A percentile compares a stretch with the other conserved stretches of the same genome.
Conservation (phyloP, 306 rosid genomes). For the Pterocarpus santalinus region DNA sequence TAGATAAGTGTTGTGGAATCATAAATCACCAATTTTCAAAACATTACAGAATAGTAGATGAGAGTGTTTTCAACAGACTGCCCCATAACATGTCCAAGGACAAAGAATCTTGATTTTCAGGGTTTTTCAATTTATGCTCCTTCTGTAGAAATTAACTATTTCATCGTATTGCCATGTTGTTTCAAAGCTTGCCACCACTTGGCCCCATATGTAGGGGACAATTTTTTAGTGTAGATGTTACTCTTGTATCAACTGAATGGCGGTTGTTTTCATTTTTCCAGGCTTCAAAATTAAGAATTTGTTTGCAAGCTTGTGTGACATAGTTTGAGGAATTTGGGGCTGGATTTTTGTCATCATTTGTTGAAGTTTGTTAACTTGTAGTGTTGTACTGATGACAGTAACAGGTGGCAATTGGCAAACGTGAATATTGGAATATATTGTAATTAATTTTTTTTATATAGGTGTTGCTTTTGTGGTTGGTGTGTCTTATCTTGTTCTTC, state of each 20-base stretch:
- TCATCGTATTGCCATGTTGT: background rate
- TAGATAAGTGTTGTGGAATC: constrained; percentile 69
- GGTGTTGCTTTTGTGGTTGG: too few species aligned
- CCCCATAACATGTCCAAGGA: constrained; percentile 70
- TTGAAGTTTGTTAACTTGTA: background rate
- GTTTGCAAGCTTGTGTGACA: background rate
- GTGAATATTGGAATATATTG: too few species aligned
- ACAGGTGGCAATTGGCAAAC: background rate
- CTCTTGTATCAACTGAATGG: constrained; percentile 15
- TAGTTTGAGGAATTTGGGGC: constrained; percentile 9
- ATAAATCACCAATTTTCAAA: constrained; percentile 78
- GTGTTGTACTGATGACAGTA: background rate
- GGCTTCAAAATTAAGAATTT: background rate
- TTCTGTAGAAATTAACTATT: constrained; percentile 22
- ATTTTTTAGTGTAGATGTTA: constrained; percentile 40
- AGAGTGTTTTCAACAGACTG: constrained; percentile 72
- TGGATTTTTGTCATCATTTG: background rate
- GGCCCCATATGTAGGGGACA: background rate
- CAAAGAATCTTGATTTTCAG: constrained; percentile 63
- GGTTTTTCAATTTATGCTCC: constrained; percentile 29
- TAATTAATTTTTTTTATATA: too few species aligned
- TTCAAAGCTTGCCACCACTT: constrained; percentile 4
- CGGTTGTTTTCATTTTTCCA: background rate
- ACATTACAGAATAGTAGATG: constrained; percentile 87
- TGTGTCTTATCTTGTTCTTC: too few species aligned